Evolutionary conservation across 768 basidiomycete species (phyloP).

Genomic region (Termitomyces heimii): DNA sequence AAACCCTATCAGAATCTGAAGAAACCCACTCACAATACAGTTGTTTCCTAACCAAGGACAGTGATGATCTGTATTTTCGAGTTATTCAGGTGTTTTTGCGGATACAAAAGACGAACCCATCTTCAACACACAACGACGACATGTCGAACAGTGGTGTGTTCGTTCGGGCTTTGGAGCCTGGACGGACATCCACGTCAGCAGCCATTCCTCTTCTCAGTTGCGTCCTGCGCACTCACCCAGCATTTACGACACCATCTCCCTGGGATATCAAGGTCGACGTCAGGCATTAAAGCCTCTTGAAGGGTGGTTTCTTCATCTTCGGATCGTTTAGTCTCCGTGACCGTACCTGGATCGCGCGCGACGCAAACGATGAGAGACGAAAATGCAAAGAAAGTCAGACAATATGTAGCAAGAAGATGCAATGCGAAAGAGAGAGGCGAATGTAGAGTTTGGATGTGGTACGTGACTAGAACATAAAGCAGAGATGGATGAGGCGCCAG

Average conservation of each 20-base stretch:
- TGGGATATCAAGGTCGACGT: constrained; percentile 45
- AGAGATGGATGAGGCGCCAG: constrained; percentile 72
- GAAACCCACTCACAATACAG: constrained; percentile 58
- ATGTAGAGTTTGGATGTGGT: constrained; percentile 53
- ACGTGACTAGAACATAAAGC: constrained; percentile 59
- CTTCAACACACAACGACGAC: constrained; percentile 76
- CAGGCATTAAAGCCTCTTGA: constrained; percentile 54
- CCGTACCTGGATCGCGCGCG: constrained; percentile 70
- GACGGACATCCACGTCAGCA: neutral
- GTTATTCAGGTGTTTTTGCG: neutral
- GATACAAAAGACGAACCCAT: constrained; percentile 53
- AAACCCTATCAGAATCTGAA: neutral
- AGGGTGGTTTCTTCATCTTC: constrained; percentile 42
- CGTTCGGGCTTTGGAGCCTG: constrained; percentile 73
- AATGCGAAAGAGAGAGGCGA: constrained; percentile 37
- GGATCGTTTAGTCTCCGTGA: constrained; percentile 24
- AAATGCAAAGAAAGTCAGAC: constrained; percentile 62
- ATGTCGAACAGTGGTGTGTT: constrained; percentile 71
- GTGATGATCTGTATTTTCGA: constrained; percentile 60
- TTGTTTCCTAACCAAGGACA: constrained; percentile 78
- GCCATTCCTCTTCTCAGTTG: neutral
- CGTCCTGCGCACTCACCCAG: constrained; percentile 35
- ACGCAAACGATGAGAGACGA: constrained; percentile 71
- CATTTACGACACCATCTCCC: constrained; percentile 77
- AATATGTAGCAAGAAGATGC: constrained; percentile 57